phyloP scores from a whole-genome alignment of 345 rosid genomes.

The Pistacia atlantica region DNA sequence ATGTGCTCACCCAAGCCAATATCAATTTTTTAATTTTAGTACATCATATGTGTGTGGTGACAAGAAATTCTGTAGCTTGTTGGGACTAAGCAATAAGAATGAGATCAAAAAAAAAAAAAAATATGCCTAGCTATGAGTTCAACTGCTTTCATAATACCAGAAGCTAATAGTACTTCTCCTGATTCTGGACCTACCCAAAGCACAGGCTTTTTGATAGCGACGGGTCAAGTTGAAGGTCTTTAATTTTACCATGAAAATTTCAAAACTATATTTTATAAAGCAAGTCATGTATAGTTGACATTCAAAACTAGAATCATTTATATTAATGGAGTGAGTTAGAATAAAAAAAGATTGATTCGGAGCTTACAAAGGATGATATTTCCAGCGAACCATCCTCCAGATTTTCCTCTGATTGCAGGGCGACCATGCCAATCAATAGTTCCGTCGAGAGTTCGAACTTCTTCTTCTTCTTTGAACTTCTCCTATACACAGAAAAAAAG shows the following conservation, averaged over 20 bases:
- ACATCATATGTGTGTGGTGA: background rate
- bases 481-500: slow-evolving; percentile 20
- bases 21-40: no score
- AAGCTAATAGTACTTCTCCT: background rate
- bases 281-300: no score
- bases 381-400: slow-evolving; percentile 88
- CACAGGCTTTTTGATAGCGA: background rate
- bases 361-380: slow-evolving; percentile 73
- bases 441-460: slow-evolving; percentile 69
- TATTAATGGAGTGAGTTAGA: no score
- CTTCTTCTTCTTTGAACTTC: slow-evolving; percentile 45
- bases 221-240: background rate
- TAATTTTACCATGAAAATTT: no score
- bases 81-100: slow-evolving; percentile 23
- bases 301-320: no score
- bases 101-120: background rate
- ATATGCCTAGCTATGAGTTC: background rate
- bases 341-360: background rate
- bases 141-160: no score
- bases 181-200: background rate
- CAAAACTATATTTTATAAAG: no score
- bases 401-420: slow-evolving; percentile 58
- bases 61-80: slow-evolving; percentile 17
- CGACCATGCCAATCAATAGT: slow-evolving; percentile 72
- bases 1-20: no score